phyloP scores from a whole-genome alignment of 768 basidiomycete genomes.

The Polyporus arcularius region DNA sequence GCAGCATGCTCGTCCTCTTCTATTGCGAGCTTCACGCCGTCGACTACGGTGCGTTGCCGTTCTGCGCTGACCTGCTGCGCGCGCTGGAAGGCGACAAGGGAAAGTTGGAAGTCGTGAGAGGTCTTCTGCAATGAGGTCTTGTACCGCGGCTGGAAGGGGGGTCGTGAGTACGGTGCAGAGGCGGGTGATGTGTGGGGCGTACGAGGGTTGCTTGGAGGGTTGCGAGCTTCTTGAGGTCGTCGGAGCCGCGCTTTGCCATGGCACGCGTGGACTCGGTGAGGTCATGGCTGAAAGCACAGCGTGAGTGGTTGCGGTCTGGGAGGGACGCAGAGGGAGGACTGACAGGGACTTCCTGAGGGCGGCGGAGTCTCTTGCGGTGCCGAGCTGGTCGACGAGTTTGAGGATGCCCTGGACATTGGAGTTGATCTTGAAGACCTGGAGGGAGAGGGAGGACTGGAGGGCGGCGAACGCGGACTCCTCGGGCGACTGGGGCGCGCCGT shows the following conservation, averaged over 20 bases:
- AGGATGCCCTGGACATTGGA: constrained; percentile 95
- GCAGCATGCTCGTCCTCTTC: constrained; percentile 59
- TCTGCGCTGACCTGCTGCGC: constrained; percentile 91
- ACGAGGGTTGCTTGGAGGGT: constrained; percentile 64
- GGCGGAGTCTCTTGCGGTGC: constrained; percentile 79
- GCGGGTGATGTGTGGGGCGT: constrained; percentile 23
- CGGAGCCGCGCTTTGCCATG: constrained; percentile 92
- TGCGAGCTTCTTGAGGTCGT: constrained; percentile 89
- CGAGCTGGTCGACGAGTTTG: constrained; percentile 95
- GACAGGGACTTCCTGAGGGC: constrained; percentile 82
- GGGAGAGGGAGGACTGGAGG: constrained; percentile 77
- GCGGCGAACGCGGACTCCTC: constrained; percentile 77
- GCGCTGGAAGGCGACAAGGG: constrained; percentile 88
- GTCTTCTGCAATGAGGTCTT: constrained; percentile 90
- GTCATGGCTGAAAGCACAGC: constrained; percentile 67
- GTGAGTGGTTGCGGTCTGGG: no score
- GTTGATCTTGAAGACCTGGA: constrained; percentile 99
- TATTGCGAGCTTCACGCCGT: constrained; percentile 80
- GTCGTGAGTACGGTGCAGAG: neutral
- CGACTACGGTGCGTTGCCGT: constrained; percentile 85
- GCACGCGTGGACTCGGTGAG: constrained; percentile 92
- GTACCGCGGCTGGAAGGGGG: constrained; percentile 60
- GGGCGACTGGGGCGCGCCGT: constrained; percentile 37
- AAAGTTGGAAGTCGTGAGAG: constrained; percentile 88
- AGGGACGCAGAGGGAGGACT: constrained; percentile 32